Conservation (phyloP, 495 filamentous ascomycete species). For the Tuber aestivum region DNA sequence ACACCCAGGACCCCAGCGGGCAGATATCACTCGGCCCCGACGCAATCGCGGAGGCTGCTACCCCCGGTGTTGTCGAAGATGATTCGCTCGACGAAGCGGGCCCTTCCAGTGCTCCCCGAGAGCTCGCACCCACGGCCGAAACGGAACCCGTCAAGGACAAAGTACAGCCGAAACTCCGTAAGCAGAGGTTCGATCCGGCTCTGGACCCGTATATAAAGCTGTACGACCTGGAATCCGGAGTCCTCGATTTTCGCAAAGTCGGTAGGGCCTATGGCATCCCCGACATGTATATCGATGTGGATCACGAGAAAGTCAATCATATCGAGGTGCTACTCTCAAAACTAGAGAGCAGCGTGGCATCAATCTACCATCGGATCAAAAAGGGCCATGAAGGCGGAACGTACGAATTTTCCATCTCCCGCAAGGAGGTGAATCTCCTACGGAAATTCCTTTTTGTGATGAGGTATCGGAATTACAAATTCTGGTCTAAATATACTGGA, state of each 20-base stretch:
- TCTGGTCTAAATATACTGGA: conserved; percentile 45
- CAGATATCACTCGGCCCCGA: not conserved
- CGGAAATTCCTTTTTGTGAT: conserved; percentile 55
- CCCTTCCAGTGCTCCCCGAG: not conserved
- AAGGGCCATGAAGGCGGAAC: conserved; percentile 28
- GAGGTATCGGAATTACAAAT: conserved; percentile 47
- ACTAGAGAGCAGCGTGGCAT: conserved; percentile 33
- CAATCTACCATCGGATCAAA: conserved; percentile 31
- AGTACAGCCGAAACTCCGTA: not conserved
- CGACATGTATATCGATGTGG: conserved; percentile 45
- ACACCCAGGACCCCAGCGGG: not conserved
- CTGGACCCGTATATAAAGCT: conserved; percentile 7
- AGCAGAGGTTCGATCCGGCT: not conserved
- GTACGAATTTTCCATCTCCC: conserved; percentile 42
- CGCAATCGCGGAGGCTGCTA: not conserved
- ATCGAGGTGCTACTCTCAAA: conserved; percentile 41
- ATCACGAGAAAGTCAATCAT: conserved; percentile 29
- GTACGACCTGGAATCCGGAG: conserved; percentile 1
- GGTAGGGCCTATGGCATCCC: conserved; percentile 38
- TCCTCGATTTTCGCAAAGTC: conserved; percentile 10
- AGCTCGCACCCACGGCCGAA: not conserved
- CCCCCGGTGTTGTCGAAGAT: not conserved
- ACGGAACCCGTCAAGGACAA: not conserved
- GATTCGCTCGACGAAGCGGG: not conserved
- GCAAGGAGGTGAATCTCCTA: conserved; percentile 45